A percentile compares a stretch with the other conserved stretches of the same genome.
Conservation (phyloP, 228 moss, liverwort and hornwort species). For the Sphagnum magellanicum region DNA sequence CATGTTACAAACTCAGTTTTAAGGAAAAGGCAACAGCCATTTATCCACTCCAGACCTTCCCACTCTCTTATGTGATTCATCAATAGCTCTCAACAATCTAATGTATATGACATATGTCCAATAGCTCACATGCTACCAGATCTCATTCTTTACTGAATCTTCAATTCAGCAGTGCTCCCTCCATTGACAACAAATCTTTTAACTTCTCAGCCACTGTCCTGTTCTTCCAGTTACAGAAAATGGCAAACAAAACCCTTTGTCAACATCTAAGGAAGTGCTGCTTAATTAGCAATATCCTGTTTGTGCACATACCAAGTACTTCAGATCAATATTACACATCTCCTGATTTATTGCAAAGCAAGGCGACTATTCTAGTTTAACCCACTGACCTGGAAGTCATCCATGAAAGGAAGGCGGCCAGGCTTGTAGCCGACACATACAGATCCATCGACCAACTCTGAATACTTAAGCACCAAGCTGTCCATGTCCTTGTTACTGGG, state of each 20-base stretch:
- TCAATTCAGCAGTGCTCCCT: no score
- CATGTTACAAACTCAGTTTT: no score
- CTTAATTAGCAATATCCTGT: neutral
- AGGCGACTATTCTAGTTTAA: neutral
- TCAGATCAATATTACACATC: neutral
- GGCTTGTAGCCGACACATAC: slow-evolving; percentile 1
- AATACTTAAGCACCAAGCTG: slow-evolving; percentile 2
- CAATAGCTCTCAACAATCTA: no score
- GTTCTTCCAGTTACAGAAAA: no score
- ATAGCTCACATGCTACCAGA: no score
- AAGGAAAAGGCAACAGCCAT: no score
- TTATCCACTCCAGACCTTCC: no score
- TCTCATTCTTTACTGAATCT: no score
- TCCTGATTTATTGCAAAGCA: neutral
- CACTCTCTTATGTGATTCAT: no score
- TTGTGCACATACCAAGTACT: neutral
- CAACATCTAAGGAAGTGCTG: neutral
- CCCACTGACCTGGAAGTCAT: slow-evolving; percentile 5
- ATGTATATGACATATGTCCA: no score
- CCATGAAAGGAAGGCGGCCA: neutral
- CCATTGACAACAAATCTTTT: no score
- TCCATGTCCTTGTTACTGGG: slow-evolving; percentile 3
- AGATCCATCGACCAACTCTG: slow-evolving; percentile 2
- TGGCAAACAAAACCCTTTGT: neutral
- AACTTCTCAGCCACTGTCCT: no score